Percentiles rank a stretch among this genome's conserved stretches.
These are phyloP conservation scores for Botrytis hyacinthi DNA, from an alignment of 2,329 filamentous ascomycete genomes.

Conservation along the genomic window DNA sequence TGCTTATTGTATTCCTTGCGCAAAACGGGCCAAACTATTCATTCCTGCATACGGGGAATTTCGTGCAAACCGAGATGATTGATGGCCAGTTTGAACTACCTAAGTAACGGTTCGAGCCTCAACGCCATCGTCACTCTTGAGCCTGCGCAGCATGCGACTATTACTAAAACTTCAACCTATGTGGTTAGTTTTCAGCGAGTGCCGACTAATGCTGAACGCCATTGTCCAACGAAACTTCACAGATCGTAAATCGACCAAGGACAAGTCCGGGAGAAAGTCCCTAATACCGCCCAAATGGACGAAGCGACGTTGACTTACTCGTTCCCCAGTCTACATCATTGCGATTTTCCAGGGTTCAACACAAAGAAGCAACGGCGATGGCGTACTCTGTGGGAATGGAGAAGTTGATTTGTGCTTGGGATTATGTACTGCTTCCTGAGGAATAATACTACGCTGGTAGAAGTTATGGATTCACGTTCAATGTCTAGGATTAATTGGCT, in stretches of 20 bases:
- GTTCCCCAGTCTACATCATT: constrained; percentile 2
- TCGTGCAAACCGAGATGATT: neutral
- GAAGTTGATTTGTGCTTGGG: constrained; percentile 8
- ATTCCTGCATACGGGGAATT: neutral
- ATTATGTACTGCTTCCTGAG: neutral
- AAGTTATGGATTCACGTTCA: neutral
- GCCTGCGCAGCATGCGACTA: neutral
- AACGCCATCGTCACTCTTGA: neutral
- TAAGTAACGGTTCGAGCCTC: neutral
- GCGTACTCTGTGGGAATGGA: neutral
- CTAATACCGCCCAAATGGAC: neutral
- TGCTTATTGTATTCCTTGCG: neutral
- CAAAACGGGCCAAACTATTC: neutral
- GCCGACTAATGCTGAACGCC: neutral
- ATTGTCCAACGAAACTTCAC: neutral
- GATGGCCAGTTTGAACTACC: neutral
- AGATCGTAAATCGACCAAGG: constrained; percentile 5
- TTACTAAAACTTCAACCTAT: neutral
- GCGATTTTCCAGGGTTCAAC: neutral
- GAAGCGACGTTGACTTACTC: neutral
- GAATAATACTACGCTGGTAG: neutral
- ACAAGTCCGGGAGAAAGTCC: neutral
- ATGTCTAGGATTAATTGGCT: neutral
- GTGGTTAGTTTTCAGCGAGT: neutral
- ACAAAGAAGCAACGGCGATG: neutral